These are phyloP conservation scores for Theobroma grandiflorum DNA, from an alignment of 441 rosid genomes.

Conservation along the genomic window DNA sequence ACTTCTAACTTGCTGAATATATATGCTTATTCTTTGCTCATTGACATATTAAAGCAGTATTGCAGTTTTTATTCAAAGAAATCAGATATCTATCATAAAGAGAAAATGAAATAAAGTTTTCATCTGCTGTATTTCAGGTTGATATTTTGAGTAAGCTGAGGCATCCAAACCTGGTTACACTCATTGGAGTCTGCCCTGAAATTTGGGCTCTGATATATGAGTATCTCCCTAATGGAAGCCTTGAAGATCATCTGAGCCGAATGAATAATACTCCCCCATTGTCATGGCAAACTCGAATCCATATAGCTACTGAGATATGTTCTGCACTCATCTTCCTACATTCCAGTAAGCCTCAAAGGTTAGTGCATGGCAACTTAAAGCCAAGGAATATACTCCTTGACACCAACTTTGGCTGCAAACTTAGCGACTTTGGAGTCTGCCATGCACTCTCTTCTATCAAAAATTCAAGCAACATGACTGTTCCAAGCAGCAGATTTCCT, in stretches of 20 bases:
- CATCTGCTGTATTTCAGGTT: slow-evolving; percentile 41
- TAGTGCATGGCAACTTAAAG: slow-evolving; percentile 54
- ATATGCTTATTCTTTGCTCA: neutral
- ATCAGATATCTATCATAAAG: neutral
- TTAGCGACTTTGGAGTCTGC: slow-evolving; percentile 47
- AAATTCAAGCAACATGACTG: slow-evolving; percentile 24
- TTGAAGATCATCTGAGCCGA: slow-evolving; percentile 53
- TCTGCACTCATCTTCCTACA: slow-evolving; percentile 56
- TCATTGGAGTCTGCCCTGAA: slow-evolving; percentile 58
- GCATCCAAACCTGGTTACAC: slow-evolving; percentile 59
- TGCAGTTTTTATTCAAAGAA: neutral
- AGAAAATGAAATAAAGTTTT: neutral
- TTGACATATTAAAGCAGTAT: neutral
- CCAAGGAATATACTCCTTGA: slow-evolving; percentile 53
- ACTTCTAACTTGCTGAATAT: neutral
- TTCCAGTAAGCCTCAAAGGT: slow-evolving; percentile 37
- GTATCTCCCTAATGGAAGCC: slow-evolving; percentile 52
- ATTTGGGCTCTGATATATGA: slow-evolving; percentile 49
- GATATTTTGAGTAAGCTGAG: slow-evolving; percentile 50
- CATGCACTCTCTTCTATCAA: slow-evolving; percentile 3
- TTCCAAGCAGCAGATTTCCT: slow-evolving; percentile 33
- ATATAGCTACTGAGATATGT: slow-evolving; percentile 54
- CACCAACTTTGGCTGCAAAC: slow-evolving; percentile 50
- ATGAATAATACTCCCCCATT: slow-evolving; percentile 40
- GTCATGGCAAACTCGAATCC: slow-evolving; percentile 52